Evolutionary conservation across 2,329 filamentous ascomycete genomes (phyloP), one percentile per base, ranked within the genome.

Genomic region (Penicillium vulpinum): DNA sequence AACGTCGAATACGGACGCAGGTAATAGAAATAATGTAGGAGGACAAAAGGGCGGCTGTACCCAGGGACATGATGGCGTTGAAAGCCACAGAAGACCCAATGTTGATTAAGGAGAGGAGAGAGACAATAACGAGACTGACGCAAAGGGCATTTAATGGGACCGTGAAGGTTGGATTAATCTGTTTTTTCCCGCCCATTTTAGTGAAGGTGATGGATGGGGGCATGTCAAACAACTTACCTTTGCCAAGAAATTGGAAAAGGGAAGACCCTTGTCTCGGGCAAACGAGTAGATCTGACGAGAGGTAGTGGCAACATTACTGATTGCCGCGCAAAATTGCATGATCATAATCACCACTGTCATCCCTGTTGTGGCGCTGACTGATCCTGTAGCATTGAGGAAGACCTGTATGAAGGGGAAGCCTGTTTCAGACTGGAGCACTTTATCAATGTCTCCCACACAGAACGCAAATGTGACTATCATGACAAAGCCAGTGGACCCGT

Each of bases 21-120:
- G 26, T 45, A n/a, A 45, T 31, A 4, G 41, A 45, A 21, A 45
- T 45, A 1, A 45, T 45, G 13, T 78, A 78, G 2, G 74, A 75
- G 18, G 66, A 65, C 7, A 77, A 55, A 16, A 77, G 62, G 11
- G 72, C 66, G 11, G 66, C 69, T 15, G 69, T 63, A 11, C 62
- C 68, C 2, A 78, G 70, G 5, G 73, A 72, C 41, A 72, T 66
- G 46, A 79, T 74, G 33, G 71, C 70, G 61, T 76, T 77, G 55
- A 78, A 69, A n/a, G 76, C 77, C 10, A 71, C 68, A 4, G 65
- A 68, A 11, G 67, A 71, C 48, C 67, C 67, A 35, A 74, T 61
- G 28, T 70, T 73, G 39, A 76, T 68, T 10, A 75, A 58, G n/a
- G 68, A 66, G 9, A 75, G 64, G 24, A 74, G 57, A 15, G 55